phyloP scores from a whole-genome alignment of 306 rosid species.

The Trifolium subterraneum region DNA sequence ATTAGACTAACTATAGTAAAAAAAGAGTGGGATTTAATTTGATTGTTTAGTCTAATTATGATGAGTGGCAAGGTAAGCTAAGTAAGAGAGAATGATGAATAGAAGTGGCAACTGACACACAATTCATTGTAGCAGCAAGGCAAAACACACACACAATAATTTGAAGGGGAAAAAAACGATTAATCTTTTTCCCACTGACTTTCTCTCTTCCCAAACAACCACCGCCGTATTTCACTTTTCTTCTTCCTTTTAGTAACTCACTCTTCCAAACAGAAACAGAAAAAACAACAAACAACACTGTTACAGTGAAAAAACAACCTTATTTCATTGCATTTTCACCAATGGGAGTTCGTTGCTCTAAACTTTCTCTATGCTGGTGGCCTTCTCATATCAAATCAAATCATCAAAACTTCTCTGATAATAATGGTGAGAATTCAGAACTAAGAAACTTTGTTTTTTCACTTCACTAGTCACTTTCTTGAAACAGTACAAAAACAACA shows the following conservation, averaged over 20 bases:
- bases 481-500: conserved; percentile 6
- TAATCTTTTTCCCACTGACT: background rate
- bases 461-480: conserved; percentile 41
- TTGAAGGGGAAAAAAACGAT: conserved; percentile 12
- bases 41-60: too few species aligned
- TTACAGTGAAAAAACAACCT: conserved; percentile 7
- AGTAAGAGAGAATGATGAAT: conserved; percentile 39
- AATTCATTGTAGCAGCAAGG: background rate
- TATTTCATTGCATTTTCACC: conserved; percentile 43
- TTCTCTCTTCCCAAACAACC: background rate
- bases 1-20: too few species aligned
- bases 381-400: conserved; percentile 79
- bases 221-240: background rate
- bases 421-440: conserved; percentile 50
- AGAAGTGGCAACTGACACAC: conserved; percentile 39
- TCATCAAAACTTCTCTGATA: conserved; percentile 62
- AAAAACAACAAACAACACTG: background rate
- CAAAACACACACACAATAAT: conserved; percentile 19
- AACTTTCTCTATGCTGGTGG: conserved; percentile 80
- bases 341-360: conserved; percentile 99
- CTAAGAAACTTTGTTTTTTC: background rate
- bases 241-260: background rate
- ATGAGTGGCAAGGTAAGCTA: background rate
- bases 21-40: too few species aligned
- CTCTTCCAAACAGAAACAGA: background rate